These are phyloP conservation scores for Pleurozium schreberi DNA, from an alignment of 225 moss, liverwort and hornwort species.

Conservation along the genomic window DNA sequence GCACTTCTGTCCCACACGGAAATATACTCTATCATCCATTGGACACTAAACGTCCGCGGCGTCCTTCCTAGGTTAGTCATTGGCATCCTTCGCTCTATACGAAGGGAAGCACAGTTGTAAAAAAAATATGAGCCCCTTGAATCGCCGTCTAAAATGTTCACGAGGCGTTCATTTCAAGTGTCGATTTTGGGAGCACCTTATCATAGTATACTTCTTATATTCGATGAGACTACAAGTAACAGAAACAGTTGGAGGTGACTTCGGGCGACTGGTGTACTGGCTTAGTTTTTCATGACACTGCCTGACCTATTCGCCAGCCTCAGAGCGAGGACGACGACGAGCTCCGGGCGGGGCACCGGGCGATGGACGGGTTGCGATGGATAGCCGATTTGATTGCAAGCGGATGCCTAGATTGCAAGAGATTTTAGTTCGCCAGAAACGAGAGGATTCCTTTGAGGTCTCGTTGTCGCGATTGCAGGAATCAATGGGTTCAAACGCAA, in stretches of 20 bases:
- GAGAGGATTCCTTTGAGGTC: background rate
- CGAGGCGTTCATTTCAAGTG: background rate
- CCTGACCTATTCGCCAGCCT: background rate
- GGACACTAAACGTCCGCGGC: too few species aligned
- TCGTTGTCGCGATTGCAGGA: background rate
- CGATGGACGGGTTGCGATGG: background rate
- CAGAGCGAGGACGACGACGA: background rate
- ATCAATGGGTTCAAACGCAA: background rate
- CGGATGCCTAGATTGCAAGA: background rate
- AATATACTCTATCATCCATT: too few species aligned
- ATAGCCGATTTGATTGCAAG: background rate
- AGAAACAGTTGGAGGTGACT: background rate
- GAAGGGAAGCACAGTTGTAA: background rate
- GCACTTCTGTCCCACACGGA: too few species aligned
- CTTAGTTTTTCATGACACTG: background rate
- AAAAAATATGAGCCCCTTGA: background rate
- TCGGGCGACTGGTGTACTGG: background rate
- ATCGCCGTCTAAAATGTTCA: background rate
- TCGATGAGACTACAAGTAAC: background rate
- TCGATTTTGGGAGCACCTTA: background rate
- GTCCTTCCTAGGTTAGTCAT: too few species aligned
- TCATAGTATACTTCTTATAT: background rate
- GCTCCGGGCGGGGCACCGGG: too few species aligned
- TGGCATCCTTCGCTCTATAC: too few species aligned
- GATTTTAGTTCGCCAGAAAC: background rate